Percentiles rank a stretch among this genome's conserved stretches.
phyloP scores from a whole-genome alignment of 352 stramenopile species.

The Thalassiosira gravida region DNA sequence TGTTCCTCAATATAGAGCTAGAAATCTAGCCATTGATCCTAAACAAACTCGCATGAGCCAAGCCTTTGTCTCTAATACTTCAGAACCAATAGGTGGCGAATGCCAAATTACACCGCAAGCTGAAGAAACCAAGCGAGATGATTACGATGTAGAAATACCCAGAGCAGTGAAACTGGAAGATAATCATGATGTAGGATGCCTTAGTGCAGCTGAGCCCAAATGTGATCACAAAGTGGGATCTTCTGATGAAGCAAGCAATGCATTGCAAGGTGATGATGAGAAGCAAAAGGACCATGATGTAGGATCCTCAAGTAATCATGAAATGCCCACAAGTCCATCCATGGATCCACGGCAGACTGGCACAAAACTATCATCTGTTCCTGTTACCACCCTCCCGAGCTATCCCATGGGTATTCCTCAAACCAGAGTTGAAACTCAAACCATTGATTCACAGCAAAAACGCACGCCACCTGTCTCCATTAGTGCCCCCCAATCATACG shows the following conservation, averaged over 20 bases:
- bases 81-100: background rate
- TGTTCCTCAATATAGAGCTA: background rate
- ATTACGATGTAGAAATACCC: slow-evolving; percentile 7
- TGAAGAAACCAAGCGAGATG: slow-evolving; percentile 42
- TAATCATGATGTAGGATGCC: slow-evolving; percentile 4
- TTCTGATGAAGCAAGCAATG: background rate
- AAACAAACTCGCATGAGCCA: background rate
- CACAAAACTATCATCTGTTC: background rate
- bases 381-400: background rate
- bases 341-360: background rate
- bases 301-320: background rate
- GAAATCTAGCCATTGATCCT: background rate
- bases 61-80: background rate
- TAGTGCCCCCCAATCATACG: background rate
- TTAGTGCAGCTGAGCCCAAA: background rate
- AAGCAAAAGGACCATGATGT: background rate
- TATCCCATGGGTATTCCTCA: background rate
- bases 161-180: background rate
- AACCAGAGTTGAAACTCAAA: background rate
- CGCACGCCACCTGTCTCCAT: background rate
- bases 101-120: slow-evolving; percentile 11
- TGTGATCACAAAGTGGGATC: background rate
- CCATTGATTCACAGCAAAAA: background rate
- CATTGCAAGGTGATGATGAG: background rate
- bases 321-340: background rate